Evolutionary conservation across 768 basidiomycete species (phyloP).

Genomic region (Termitomyces sp.): DNA sequence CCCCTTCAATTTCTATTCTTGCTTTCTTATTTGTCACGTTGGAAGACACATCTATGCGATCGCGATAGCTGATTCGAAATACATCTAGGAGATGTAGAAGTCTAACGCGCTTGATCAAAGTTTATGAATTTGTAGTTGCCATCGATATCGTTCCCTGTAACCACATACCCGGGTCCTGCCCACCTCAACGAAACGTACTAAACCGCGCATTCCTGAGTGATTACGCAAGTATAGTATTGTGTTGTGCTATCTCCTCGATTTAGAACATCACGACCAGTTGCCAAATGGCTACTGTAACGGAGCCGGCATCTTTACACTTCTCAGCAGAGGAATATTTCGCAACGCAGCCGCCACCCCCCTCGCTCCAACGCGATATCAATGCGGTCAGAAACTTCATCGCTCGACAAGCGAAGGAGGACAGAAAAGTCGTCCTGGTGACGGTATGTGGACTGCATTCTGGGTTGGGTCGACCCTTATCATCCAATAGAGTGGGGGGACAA

Average conservation of each 20-base stretch:
- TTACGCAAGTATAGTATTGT: neutral
- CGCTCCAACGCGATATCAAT: conserved; percentile 63
- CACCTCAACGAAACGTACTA: neutral
- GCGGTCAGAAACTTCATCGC: conserved; percentile 65
- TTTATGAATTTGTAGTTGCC: neutral
- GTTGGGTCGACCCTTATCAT: neutral
- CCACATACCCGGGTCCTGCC: neutral
- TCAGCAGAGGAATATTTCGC: conserved; percentile 89
- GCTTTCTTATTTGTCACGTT: too few species aligned
- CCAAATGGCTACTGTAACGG: conserved; percentile 10
- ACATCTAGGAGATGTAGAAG: neutral
- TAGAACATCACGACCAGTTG: neutral
- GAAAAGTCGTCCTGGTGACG: conserved; percentile 89
- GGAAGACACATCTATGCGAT: neutral
- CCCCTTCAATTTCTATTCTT: neutral
- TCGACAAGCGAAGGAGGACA: conserved; percentile 56
- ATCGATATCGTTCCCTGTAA: neutral
- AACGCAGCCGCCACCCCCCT: conserved; percentile 75
- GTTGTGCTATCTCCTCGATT: neutral
- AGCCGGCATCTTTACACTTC: conserved; percentile 43
- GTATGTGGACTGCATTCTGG: conserved; percentile 41
- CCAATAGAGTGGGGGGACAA: conserved; percentile 93
- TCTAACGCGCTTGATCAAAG: neutral
- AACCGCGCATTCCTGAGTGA: neutral
- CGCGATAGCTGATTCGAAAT: neutral